These are phyloP conservation scores for Cladosporium phlei DNA, from an alignment of 2,329 filamentous ascomycete species.

Conservation along the genomic window DNA sequence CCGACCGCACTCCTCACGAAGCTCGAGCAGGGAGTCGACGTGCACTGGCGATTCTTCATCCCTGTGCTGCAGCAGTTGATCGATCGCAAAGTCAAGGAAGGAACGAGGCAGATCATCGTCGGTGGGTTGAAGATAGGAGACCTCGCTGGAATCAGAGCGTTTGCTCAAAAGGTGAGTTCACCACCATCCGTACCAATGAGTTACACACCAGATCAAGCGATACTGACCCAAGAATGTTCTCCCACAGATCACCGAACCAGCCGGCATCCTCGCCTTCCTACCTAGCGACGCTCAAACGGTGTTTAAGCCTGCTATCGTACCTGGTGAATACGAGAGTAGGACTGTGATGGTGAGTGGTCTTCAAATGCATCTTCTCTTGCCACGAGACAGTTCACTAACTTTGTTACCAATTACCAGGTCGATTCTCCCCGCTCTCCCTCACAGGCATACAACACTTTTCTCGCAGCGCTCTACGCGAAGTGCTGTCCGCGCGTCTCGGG, in stretches of 20 bases:
- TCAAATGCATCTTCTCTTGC: neutral
- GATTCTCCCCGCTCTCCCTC: neutral
- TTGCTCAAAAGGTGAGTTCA: neutral
- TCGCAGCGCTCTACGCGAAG: constrained; percentile 1
- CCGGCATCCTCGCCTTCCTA: neutral
- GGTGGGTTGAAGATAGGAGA: neutral
- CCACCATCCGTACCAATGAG: too few species aligned
- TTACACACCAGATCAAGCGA: too few species aligned
- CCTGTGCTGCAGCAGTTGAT: neutral
- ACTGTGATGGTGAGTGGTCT: neutral
- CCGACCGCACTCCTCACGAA: neutral
- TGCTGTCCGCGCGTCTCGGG: too few species aligned
- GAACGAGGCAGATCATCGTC: neutral
- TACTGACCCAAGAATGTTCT: too few species aligned
- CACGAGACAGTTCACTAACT: too few species aligned
- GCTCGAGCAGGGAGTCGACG: neutral
- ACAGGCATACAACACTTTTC: neutral
- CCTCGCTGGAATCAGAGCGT: neutral
- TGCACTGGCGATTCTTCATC: neutral
- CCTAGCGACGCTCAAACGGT: neutral
- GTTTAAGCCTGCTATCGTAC: neutral
- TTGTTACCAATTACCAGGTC: neutral
- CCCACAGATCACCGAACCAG: neutral
- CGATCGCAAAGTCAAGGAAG: neutral
- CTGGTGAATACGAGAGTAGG: neutral